phyloP scores from a whole-genome alignment of 2,329 filamentous ascomycete species.

The Calonectria hawksworthii region DNA sequence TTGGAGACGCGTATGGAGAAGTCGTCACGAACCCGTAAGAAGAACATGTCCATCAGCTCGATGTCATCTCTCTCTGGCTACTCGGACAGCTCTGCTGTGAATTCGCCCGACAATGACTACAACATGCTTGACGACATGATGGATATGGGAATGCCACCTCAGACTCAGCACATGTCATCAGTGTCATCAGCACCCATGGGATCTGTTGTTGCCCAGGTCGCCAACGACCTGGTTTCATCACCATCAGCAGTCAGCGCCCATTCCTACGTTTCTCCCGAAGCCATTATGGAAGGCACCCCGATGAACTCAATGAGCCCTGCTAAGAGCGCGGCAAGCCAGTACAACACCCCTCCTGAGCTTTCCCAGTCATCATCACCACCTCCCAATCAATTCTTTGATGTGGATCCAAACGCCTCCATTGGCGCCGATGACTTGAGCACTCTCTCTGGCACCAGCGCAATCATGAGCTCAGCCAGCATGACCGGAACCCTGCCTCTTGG shows the following conservation, averaged over 20 bases:
- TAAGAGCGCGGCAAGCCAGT: slow-evolving; percentile 65
- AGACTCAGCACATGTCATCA: slow-evolving; percentile 48
- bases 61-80: slow-evolving; percentile 68
- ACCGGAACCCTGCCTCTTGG: slow-evolving; percentile 50
- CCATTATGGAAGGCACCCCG: slow-evolving; percentile 54
- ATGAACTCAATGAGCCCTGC: slow-evolving; percentile 62
- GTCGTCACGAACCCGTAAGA: slow-evolving; percentile 69
- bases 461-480: slow-evolving; percentile 51
- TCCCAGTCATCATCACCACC: slow-evolving; percentile 73
- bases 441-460: slow-evolving; percentile 48
- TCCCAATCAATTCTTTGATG: slow-evolving; percentile 62
- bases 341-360: slow-evolving; percentile 71
- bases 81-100: slow-evolving; percentile 68
- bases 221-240: slow-evolving; percentile 53
- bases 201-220: slow-evolving; percentile 49
- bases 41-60: slow-evolving; percentile 64
- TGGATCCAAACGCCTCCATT: slow-evolving; percentile 56
- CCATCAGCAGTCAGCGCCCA: slow-evolving; percentile 56
- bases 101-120: slow-evolving; percentile 66
- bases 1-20: slow-evolving; percentile 70
- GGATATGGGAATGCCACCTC: slow-evolving; percentile 55
- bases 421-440: slow-evolving; percentile 48
- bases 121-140: slow-evolving; percentile 64
- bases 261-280: slow-evolving; percentile 63
- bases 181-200: slow-evolving; percentile 64